Percentiles rank a stretch among this genome's conserved stretches.
Evolutionary conservation across 1,284 basidiomycete species (phyloP).

Genomic region (Sporisorium graminicola): DNA sequence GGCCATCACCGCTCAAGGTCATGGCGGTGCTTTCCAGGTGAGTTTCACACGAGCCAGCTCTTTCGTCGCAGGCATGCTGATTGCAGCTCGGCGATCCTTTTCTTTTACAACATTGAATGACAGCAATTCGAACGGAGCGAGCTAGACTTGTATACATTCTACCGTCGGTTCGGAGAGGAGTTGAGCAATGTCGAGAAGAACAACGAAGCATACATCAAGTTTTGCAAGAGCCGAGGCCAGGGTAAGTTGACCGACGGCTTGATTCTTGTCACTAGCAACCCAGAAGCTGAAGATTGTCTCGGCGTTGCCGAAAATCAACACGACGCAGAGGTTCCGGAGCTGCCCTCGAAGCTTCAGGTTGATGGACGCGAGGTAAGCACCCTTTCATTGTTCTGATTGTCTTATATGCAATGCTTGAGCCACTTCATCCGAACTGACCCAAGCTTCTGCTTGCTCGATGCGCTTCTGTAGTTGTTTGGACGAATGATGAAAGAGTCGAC

Average conservation of each 20-base stretch:
- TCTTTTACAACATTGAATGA: neutral
- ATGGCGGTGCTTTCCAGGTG: conserved; percentile 68
- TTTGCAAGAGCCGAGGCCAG: conserved; percentile 55
- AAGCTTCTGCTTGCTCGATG: too few relatives aligned
- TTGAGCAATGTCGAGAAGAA: conserved; percentile 58
- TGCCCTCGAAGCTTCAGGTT: conserved; percentile 32
- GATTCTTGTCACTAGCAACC: neutral
- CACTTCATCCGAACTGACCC: neutral
- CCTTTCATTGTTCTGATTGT: neutral
- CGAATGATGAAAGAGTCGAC: conserved; percentile 69
- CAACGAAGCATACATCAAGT: conserved; percentile 59
- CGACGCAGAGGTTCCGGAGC: conserved; percentile 54
- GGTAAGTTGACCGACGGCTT: conserved; percentile 5
- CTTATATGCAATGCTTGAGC: neutral
- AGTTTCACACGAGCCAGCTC: neutral
- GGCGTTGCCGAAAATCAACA: neutral
- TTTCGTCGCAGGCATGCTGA: neutral
- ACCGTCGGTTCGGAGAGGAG: conserved; percentile 63
- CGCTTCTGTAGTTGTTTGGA: conserved; percentile 63
- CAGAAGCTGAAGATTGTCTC: neutral
- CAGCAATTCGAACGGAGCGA: conserved; percentile 67
- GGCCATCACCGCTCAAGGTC: conserved; percentile 66
- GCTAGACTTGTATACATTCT: conserved; percentile 67
- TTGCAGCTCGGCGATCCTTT: neutral
- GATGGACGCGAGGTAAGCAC: conserved; percentile 48